Evolutionary conservation across 306 rosid species (phyloP).

Genomic region (Nissolia schottii): DNA sequence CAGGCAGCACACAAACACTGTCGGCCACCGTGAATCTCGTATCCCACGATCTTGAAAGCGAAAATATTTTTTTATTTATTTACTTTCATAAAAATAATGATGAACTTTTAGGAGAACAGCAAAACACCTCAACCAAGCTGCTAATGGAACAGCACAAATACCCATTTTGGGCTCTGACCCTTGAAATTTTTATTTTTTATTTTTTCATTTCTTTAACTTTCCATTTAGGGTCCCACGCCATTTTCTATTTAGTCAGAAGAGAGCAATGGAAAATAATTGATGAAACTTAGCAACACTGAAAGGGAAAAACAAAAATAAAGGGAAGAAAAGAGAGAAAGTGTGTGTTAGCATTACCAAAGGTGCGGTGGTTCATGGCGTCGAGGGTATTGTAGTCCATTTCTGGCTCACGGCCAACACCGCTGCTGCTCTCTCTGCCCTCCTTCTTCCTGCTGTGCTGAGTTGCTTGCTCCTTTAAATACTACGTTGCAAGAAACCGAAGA

Average conservation of each 20-base stretch:
- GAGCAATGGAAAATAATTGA: neutral
- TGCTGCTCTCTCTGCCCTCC: no score
- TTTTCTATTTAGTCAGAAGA: neutral
- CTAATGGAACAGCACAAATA: slow-evolving; percentile 2
- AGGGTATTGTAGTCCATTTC: neutral
- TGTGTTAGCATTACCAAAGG: slow-evolving; percentile 15
- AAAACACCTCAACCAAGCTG: neutral
- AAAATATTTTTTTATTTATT: neutral
- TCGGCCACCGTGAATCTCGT: slow-evolving; percentile 13
- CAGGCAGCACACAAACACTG: slow-evolving; percentile 16
- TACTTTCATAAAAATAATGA: neutral
- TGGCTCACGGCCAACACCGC: neutral
- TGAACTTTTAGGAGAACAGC: neutral
- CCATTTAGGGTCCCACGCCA: slow-evolving; percentile 19
- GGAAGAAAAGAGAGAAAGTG: neutral
- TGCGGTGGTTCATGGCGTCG: slow-evolving; percentile 5
- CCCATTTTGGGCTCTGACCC: neutral
- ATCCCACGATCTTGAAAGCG: neutral
- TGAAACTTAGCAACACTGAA: neutral
- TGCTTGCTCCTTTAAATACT: neutral
- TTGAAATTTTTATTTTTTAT: neutral
- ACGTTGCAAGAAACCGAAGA: neutral
- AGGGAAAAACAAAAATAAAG: neutral
- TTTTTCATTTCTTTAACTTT: no score
- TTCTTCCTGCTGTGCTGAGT: neutral